Conservation (phyloP, 495 filamentous ascomycete species). For the Coniosporium apollinis region DNA sequence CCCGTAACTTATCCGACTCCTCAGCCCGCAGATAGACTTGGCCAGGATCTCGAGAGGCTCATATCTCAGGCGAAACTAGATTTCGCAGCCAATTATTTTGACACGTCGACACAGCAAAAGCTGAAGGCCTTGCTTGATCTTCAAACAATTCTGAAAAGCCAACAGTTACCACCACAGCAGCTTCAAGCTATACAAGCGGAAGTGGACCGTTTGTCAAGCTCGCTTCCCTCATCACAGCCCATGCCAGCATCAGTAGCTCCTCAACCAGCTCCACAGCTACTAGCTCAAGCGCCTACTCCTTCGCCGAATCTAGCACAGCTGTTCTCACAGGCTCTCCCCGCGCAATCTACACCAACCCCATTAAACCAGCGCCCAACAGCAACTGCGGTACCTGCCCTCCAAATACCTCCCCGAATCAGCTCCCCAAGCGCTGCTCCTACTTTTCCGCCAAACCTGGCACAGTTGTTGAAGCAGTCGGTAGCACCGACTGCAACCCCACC, state of each 20-base stretch:
- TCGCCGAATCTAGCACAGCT: too few species aligned
- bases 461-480: too few species aligned
- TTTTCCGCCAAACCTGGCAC: too few species aligned
- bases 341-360: too few species aligned
- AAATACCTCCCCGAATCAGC: too few species aligned
- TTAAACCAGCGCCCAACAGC: too few species aligned
- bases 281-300: too few species aligned
- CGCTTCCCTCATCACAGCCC: constrained; percentile 12
- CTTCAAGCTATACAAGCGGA: constrained; percentile 64
- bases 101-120: constrained; percentile 54
- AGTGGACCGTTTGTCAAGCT: constrained; percentile 47
- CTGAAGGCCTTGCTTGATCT: constrained; percentile 78
- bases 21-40: constrained; percentile 57
- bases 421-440: too few species aligned
- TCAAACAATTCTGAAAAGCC: constrained; percentile 59
- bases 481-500: too few species aligned
- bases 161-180: constrained; percentile 64
- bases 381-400: too few species aligned
- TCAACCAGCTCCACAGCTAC: constrained; percentile 5
- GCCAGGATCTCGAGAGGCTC: constrained; percentile 62
- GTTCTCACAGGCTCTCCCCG: too few species aligned
- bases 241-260: constrained; percentile 10
- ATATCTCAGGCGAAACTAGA: constrained; percentile 52
- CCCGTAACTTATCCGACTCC: too few species aligned
- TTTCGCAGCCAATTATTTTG: constrained; percentile 54